phyloP scores from a whole-genome alignment of 2,329 filamentous ascomycete species.

The Penicillium vulpinum region DNA sequence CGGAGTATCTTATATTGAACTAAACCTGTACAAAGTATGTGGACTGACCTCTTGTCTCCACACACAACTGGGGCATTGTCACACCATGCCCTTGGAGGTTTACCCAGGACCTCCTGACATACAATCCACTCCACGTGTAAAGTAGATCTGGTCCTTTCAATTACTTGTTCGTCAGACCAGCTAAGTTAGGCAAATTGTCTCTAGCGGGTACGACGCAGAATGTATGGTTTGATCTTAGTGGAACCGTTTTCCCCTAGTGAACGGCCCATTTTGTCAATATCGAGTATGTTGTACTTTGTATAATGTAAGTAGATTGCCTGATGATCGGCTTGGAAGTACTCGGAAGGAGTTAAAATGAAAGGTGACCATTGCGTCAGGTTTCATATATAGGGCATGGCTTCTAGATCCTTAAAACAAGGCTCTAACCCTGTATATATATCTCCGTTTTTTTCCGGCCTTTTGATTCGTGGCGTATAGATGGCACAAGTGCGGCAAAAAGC shows the following conservation, averaged over 20 bases:
- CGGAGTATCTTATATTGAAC: background rate
- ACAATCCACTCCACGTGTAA: background rate
- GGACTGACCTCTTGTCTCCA: slow-evolving; percentile 9
- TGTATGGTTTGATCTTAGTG: background rate
- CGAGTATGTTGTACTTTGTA: background rate
- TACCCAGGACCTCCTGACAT: background rate
- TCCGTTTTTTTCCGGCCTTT: background rate
- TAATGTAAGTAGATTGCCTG: background rate
- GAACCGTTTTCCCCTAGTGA: background rate
- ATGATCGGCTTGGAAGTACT: background rate
- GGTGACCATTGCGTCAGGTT: background rate
- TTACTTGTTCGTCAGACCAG: background rate
- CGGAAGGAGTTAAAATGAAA: background rate
- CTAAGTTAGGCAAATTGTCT: background rate
- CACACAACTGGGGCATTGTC: slow-evolving; percentile 12
- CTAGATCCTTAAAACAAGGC: background rate
- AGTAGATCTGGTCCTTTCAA: background rate
- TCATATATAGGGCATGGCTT: background rate
- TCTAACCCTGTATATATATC: background rate
- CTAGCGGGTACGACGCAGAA: background rate
- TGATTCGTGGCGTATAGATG: slow-evolving; percentile 1
- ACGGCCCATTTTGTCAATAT: background rate
- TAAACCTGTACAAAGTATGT: slow-evolving; percentile 9
- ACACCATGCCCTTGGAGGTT: slow-evolving; percentile 12
- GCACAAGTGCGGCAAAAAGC: slow-evolving; percentile 4